Base-by-base conservation (phyloP, 306 rosid species). In the Fragaria vesca region DNA sequence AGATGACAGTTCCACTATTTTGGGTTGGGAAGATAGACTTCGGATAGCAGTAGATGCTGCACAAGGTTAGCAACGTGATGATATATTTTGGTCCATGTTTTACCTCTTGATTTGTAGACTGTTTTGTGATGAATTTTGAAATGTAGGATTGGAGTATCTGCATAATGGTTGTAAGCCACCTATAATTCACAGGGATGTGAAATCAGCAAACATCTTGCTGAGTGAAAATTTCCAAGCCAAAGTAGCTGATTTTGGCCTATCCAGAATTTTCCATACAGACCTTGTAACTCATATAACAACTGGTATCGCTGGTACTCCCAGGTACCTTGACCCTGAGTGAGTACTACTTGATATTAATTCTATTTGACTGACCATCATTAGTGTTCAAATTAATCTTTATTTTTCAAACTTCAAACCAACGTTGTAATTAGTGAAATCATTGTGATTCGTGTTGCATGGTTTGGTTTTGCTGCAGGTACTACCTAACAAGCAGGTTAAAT, bases 31-130 rank as follows among this genome's bases (percentile, higher is more conserved):
- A 54, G 24, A 20, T 20, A 20, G 61, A 54, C 61, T 54, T 54
- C 45, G 24, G 57, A 78, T 85, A 4, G 78, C 81, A 8, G 42
- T 43, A 13, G 79, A 68, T 48, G 58, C 76, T 13, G 85, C 81
- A 60, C 62, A 63, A 24, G 73, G 83, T 84, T 15, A 30, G 50
- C 45, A 11, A 46, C 50, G 2, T 46, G 13, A 46, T 11, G 13
- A 46, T 46, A 30, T 30, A 30, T 30, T 46, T 46, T 46, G 50
- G 50, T 46, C 50, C 2, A 46, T 46, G 7, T 18, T 51, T 51
- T 51, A 3, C 6, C 20, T 50, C 21, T 18, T 51, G 3, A 5
- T 52, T 18, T 52, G 9, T 20, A 1, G 24, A 4, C 18, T 18
- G 9, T 6, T 17, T 52, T 52, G 48, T 45, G 48, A 45, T 45